Conservation (phyloP, 2,329 filamentous ascomycete species). For the Dryadomyces quercus-mongolicae region DNA sequence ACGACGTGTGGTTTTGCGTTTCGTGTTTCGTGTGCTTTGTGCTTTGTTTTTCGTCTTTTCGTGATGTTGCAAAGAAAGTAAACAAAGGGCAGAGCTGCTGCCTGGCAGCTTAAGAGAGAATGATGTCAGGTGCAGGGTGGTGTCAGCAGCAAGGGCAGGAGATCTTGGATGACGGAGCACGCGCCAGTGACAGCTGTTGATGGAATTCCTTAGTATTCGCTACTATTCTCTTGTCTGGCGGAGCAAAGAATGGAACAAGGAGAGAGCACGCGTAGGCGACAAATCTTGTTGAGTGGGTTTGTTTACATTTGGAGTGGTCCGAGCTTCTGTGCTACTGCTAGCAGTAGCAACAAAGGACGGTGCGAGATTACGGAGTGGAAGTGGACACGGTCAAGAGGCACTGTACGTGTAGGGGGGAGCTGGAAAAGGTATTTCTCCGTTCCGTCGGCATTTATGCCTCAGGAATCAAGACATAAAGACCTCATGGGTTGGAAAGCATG, state of each 20-base stretch:
- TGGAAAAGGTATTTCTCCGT: not conserved
- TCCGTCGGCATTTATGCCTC: not conserved
- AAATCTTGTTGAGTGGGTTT: constrained; percentile 1
- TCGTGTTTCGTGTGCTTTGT: no score
- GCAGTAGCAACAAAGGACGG: not conserved
- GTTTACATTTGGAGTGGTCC: constrained; percentile 1
- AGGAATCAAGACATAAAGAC: not conserved
- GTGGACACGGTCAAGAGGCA: not conserved
- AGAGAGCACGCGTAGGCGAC: not conserved
- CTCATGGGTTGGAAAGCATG: no score
- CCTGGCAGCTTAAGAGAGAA: not conserved
- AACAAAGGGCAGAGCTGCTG: not conserved
- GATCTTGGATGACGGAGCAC: not conserved
- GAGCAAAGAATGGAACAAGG: not conserved
- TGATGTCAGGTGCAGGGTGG: not conserved
- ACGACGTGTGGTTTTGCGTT: not conserved
- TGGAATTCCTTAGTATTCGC: constrained; percentile 1
- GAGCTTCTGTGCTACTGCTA: not conserved
- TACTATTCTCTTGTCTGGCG: not conserved
- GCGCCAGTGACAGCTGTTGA: not conserved
- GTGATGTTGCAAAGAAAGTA: not conserved
- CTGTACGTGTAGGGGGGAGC: not conserved
- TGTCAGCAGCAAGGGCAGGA: not conserved
- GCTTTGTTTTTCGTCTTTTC: no score
- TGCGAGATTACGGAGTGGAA: no score